Evolutionary conservation across 2,329 filamentous ascomycete species (phyloP), one percentile per base, ranked within the genome.

Genomic region (Dothidotthia symphoricarpi): DNA sequence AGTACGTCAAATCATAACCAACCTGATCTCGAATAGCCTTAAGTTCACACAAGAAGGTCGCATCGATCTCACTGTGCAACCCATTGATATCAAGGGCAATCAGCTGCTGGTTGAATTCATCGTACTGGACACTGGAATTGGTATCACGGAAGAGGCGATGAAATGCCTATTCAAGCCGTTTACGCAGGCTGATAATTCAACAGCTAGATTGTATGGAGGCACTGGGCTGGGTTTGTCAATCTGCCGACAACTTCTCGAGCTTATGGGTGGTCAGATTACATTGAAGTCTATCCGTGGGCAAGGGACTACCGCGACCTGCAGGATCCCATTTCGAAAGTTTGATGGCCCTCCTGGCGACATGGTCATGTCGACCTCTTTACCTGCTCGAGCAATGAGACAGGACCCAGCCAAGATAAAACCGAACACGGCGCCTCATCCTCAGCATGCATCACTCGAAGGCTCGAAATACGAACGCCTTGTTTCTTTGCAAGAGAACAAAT

Each of bases 231-330:
- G 67, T 0, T 51, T 69, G 3, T 62, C 63, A 26, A 70, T 69
- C 24, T 64, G 61, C 24, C 43, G 59, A 4, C 63, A 68, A 25
- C 55, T 69, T 4, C 61, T 59, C 24, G 61, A 68, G 35, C 38
- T 51, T 26, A 49, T 53, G 38, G 66, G 66, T 12, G 66, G 66
- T 9, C 55, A 65, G 12, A 68, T 69, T 24, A 31, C 27, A 3
- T 22, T 47, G 10, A 59, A 64, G 4, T 66, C 67, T 24, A 50
- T 43, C 6, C 60, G 54, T 1, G 50, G 79, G 9, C 70, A 78
- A 11, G 85, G 85, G 12, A 89, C 78, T 2, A 80, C 72, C 0
- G 77, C 79, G 10, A 88, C 81, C 64, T 95, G 95, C 69, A 85
- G 83, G 1, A 75, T 95, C 13, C 39, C 34, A 10, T 38, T 43